These are phyloP conservation scores for Theileria annulata DNA, from an alignment of 169 alveolate species.

Conservation along the genomic window DNA sequence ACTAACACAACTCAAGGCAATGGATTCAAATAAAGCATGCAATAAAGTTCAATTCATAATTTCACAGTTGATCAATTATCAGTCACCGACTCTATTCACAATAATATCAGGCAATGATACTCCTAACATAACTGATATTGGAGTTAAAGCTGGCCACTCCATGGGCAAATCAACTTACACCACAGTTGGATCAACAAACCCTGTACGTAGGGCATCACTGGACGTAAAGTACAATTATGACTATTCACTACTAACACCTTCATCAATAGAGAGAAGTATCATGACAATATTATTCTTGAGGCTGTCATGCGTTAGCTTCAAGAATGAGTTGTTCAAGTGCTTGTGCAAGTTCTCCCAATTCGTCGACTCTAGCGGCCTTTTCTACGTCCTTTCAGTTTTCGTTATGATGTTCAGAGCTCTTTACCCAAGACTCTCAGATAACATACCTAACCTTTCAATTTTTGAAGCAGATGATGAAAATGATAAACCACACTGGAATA, in stretches of 20 bases:
- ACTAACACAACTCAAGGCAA: slow-evolving; percentile 16
- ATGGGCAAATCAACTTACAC: neutral
- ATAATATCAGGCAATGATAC: neutral
- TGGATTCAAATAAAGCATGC: slow-evolving; percentile 33
- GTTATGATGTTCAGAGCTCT: slow-evolving; percentile 7
- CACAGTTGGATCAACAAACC: neutral
- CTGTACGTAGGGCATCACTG: neutral
- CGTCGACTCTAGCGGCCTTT: neutral
- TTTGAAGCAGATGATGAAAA: neutral
- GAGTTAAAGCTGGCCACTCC: neutral
- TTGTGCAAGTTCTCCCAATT: slow-evolving; percentile 8
- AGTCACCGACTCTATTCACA: slow-evolving; percentile 12
- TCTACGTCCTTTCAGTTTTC: slow-evolving; percentile 16
- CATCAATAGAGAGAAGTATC: slow-evolving; percentile 10
- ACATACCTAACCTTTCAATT: neutral
- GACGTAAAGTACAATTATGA: neutral
- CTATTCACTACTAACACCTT: slow-evolving; percentile 20
- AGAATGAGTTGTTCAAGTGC: slow-evolving; percentile 20
- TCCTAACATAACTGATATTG: neutral
- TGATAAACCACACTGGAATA: neutral
- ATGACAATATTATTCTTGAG: slow-evolving; percentile 1
- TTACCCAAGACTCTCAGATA: slow-evolving; percentile 5
- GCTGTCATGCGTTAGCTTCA: neutral
- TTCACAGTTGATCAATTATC: slow-evolving; percentile 21
- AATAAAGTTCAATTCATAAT: slow-evolving; percentile 36